These are phyloP conservation scores for Citrus sp. DNA, from an alignment of 345 rosid species.

Conservation along the genomic window DNA sequence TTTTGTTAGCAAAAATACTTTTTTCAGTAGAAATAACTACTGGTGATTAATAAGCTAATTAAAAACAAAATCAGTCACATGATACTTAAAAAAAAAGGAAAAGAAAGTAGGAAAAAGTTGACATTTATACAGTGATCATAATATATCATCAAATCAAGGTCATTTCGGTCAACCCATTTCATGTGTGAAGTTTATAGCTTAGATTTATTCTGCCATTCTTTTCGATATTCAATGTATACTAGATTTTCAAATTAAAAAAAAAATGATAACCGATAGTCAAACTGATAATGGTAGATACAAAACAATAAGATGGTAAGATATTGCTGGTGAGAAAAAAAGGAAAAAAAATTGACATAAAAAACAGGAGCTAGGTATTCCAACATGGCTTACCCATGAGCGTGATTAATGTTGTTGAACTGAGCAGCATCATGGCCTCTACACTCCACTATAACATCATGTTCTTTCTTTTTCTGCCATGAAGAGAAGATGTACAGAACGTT, in stretches of 20 bases:
- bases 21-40: not conserved
- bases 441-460: slow-evolving; percentile 69
- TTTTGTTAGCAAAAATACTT: not conserved
- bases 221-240: not conserved
- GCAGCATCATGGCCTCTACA: slow-evolving; percentile 97
- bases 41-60: not conserved
- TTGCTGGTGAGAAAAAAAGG: not conserved
- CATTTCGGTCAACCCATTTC: not conserved
- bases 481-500: not conserved
- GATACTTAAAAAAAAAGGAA: too few species aligned
- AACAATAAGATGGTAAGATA: not conserved
- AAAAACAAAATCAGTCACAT: not conserved
- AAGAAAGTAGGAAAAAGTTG: too few species aligned
- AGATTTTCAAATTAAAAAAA: not conserved
- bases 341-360: not conserved
- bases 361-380: not conserved
- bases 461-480: slow-evolving; percentile 58
- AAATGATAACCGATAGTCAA: not conserved
- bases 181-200: not conserved
- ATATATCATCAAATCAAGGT: not conserved
- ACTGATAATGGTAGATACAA: not conserved
- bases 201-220: not conserved
- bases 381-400: slow-evolving; percentile 76
- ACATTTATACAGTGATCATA: not conserved
- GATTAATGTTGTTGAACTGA: slow-evolving; percentile 62